phyloP scores from a whole-genome alignment of 805 yeast species.

The Ogataea salicorniae region DNA sequence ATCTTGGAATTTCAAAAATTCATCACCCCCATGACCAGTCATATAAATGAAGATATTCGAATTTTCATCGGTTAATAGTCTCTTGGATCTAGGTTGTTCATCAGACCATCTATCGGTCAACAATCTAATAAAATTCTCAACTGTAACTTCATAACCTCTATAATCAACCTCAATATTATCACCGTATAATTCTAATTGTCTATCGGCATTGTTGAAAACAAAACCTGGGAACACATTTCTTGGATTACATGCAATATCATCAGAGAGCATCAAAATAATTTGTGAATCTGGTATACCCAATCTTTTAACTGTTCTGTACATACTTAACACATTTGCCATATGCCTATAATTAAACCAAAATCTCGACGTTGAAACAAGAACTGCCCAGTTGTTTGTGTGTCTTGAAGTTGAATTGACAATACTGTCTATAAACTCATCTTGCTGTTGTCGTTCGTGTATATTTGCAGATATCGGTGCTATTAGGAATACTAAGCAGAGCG shows the following conservation, averaged over 20 bases:
- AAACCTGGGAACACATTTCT: conserved; percentile 95
- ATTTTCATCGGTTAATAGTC: conserved; percentile 87
- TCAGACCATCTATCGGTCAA: conserved; percentile 94
- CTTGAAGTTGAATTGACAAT: conserved; percentile 26
- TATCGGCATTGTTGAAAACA: conserved; percentile 89
- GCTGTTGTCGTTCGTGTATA: no score
- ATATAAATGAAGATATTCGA: conserved; percentile 90
- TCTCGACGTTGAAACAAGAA: conserved; percentile 88
- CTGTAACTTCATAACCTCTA: conserved; percentile 97
- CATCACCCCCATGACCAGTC: conserved; percentile 99
- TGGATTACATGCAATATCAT: conserved; percentile 96
- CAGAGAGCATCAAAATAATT: conserved; percentile 91
- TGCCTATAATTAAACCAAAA: conserved; percentile 99
- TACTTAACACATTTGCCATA: conserved; percentile 91
- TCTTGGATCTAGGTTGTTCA: conserved; percentile 87
- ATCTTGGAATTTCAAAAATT: conserved; percentile 94
- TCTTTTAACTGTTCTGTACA: conserved; percentile 93
- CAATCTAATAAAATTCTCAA: conserved; percentile 88
- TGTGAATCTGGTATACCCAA: conserved; percentile 97
- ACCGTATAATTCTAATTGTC: conserved; percentile 89
- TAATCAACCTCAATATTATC: conserved; percentile 94
- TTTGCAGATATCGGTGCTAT: no score
- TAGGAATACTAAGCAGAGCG: no score
- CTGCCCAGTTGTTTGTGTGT: conserved; percentile 76
- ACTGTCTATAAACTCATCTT: neutral